Conservation (phyloP, 352 stramenopile genomes). For the Pythium utonaiense region DNA sequence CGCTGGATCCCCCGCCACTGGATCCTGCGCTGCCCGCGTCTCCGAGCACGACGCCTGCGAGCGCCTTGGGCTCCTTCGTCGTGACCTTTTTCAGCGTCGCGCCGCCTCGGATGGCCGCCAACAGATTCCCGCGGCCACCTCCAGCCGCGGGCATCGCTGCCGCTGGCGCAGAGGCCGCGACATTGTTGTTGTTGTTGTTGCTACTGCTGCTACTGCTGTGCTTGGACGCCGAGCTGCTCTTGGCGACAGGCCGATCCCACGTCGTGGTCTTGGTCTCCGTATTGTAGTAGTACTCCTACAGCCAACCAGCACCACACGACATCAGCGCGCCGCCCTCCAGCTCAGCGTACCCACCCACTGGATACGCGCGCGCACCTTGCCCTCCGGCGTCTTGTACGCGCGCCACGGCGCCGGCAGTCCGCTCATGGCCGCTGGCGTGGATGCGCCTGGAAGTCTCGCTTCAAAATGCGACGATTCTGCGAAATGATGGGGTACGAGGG, state of each 20-base stretch:
- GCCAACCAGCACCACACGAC: not conserved
- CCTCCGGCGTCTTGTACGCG: constrained; percentile 85
- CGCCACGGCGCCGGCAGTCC: constrained; percentile 66
- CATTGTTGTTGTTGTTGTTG: constrained; percentile 12
- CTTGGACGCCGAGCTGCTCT: constrained; percentile 16
- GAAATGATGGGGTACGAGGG: not conserved
- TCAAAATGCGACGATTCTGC: not conserved
- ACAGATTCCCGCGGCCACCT: constrained; percentile 39
- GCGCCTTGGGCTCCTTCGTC: constrained; percentile 64
- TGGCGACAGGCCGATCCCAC: constrained; percentile 55
- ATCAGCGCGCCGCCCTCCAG: not conserved
- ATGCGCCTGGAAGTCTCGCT: not conserved
- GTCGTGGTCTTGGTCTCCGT: constrained; percentile 85
- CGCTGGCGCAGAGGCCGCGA: constrained; percentile 3
- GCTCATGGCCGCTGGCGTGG: not conserved
- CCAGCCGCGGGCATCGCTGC: constrained; percentile 9
- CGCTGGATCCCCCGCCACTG: constrained; percentile 16
- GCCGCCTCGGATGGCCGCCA: constrained; percentile 73
- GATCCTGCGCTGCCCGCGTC: constrained; percentile 13
- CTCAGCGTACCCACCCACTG: not conserved
- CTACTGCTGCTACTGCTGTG: constrained; percentile 21
- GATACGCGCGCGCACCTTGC: constrained; percentile 51
- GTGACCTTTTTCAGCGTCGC: constrained; percentile 74
- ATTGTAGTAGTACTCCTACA: constrained; percentile 90
- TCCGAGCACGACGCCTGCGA: constrained; percentile 32